Evolutionary conservation across 1,284 basidiomycete genomes (phyloP).

Genomic region (Cutaneotrichosporon dermatis): DNA sequence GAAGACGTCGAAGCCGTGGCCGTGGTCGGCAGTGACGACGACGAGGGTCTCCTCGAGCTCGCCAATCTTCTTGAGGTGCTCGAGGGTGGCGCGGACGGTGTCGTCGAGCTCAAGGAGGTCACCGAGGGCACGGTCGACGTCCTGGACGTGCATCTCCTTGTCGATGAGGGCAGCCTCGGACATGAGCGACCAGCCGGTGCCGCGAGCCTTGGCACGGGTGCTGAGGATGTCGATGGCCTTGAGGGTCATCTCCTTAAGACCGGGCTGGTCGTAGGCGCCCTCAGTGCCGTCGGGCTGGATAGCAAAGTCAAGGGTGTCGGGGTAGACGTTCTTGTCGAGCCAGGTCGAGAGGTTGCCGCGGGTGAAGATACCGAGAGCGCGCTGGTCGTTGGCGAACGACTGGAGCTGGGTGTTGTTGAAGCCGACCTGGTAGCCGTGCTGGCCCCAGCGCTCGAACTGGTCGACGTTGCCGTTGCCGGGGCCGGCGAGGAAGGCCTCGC

Average conservation of each 20-base stretch:
- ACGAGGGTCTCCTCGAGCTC: constrained; percentile 50
- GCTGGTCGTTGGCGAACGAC: constrained; percentile 40
- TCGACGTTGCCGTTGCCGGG: constrained; percentile 43
- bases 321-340: constrained; percentile 49
- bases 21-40: constrained; percentile 51
- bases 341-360: constrained; percentile 48
- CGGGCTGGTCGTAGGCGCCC: constrained; percentile 47
- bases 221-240: constrained; percentile 50
- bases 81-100: constrained; percentile 46
- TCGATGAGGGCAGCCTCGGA: constrained; percentile 50
- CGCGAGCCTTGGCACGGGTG: constrained; percentile 40
- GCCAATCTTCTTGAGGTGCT: constrained; percentile 48
- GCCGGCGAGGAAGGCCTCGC: constrained; percentile 44
- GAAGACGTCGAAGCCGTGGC: constrained; percentile 46
- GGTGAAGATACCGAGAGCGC: constrained; percentile 49
- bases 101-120: constrained; percentile 52
- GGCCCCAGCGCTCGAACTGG: constrained; percentile 44
- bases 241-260: constrained; percentile 51
- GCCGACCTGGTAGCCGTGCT: constrained; percentile 46
- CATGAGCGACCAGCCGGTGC: constrained; percentile 49
- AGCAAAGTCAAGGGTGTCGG: constrained; percentile 35
- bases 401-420: constrained; percentile 45
- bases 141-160: constrained; percentile 50
- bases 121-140: constrained; percentile 50
- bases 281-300: constrained; percentile 31